Base-by-base conservation (phyloP, 257 asterid species). In the Solanum commersonii region DNA sequence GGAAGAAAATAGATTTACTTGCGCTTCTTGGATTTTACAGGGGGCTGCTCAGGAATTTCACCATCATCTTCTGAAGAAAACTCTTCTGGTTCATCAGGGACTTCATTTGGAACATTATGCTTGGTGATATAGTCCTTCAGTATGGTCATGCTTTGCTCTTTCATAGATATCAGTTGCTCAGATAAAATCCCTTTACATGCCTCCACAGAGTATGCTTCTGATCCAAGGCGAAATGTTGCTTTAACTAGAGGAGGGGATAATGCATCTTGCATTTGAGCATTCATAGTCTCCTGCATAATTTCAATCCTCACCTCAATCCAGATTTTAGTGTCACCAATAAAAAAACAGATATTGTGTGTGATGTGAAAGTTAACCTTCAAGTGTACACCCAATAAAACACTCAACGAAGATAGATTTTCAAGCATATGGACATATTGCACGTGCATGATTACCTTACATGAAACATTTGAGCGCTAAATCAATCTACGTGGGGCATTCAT, bases 41-140 rank as follows among this genome's bases (percentile, higher is more conserved):
- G 95, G 88, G 94, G 96, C 90, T 92, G 92, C 60, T 92, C 91
- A 40, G 93, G 72, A 68, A 63, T 73, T 60, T 88, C 95, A 76
- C 81, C 93, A 5, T 94, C 98, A 4, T 96, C 99, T 12, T 95
- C 99, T 5, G 98, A 95, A 31, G 98, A 94, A 85, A 93, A 83
- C 52, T 94, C 98, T 40, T 96, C 99, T 1, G 92, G 90, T 38
- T 95, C 99, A 87, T 97, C 98, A 56, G 98, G 99, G 78, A 93
- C 98, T 56, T 96, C 98, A 76, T 91, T 94, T 13, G 98, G 98
- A 84, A 93, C 94, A 84, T 95, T 96, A 73, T 97, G 94, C 90
- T 92, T 94, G 9, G 98, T 94, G 79, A 97, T 96, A 91, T 93
- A 97, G 60, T 95, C 98, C 92, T 97, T 97, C 37, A 97, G 89